These are phyloP conservation scores for Pleurotus citrinopileatus DNA, from an alignment of 768 basidiomycete species.

Conservation along the genomic window DNA sequence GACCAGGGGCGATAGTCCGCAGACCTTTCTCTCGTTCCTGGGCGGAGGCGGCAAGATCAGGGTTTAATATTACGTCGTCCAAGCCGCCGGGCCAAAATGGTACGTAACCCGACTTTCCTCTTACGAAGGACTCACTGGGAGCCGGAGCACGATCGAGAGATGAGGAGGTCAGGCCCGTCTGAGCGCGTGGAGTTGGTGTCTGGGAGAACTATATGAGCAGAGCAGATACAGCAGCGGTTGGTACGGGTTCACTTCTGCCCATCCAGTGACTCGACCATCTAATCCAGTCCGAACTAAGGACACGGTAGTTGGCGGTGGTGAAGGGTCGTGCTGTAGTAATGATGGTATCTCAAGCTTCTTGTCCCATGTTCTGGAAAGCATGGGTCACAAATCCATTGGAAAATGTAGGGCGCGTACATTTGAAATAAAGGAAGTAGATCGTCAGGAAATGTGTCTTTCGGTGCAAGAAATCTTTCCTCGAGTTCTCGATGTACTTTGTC, in stretches of 20 bases:
- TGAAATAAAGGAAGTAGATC: constrained; percentile 83
- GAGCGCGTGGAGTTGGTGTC: constrained; percentile 52
- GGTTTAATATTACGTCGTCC: constrained; percentile 52
- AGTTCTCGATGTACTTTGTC: constrained; percentile 65
- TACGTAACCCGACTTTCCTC: constrained; percentile 90
- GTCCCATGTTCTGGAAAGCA: constrained; percentile 65
- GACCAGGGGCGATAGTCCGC: constrained; percentile 77
- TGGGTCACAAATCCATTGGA: constrained; percentile 13
- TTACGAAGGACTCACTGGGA: constrained; percentile 75
- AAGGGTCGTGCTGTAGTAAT: constrained; percentile 62
- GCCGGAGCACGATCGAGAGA: constrained; percentile 85
- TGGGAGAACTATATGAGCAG: constrained; percentile 22
- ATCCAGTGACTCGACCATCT: constrained; percentile 78
- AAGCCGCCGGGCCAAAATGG: constrained; percentile 96
- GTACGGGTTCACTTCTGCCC: constrained; percentile 58
- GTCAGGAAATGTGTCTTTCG: constrained; percentile 59
- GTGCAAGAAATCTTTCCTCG: constrained; percentile 72
- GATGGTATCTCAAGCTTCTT: constrained; percentile 56
- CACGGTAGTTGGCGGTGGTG: constrained; percentile 71
- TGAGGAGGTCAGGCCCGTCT: constrained; percentile 79
- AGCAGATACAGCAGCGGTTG: neutral
- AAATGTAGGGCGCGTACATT: constrained; percentile 51
- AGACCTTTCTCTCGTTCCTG: constrained; percentile 41
- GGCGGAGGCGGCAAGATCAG: constrained; percentile 25
- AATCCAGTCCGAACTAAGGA: constrained; percentile 76